These are phyloP conservation scores for Puya raimondii DNA, from an alignment of 176 grass and related monocot genomes.

Conservation along the genomic window DNA sequence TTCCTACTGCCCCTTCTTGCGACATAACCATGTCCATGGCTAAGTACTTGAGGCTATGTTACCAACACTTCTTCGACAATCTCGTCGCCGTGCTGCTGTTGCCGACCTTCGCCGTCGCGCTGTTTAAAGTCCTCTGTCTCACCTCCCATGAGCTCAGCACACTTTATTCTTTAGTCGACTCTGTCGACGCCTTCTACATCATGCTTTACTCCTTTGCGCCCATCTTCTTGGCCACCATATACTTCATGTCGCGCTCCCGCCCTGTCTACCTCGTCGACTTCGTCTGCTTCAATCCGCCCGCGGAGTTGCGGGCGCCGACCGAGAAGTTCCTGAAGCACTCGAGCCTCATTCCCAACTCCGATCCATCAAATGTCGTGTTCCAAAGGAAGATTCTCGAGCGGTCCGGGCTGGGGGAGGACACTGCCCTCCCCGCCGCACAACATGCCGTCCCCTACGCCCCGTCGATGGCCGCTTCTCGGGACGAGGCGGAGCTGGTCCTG, in stretches of 20 bases:
- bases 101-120: not conserved
- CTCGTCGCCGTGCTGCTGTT: not conserved
- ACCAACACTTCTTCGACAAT: not conserved
- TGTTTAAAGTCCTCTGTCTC: not conserved
- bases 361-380: constrained; percentile 54
- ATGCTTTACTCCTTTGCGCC: not conserved
- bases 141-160: not conserved
- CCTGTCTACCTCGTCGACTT: constrained; percentile 81
- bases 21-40: too few species aligned
- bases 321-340: constrained; percentile 64
- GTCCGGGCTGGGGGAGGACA: constrained; percentile 87
- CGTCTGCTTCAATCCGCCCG: constrained; percentile 67
- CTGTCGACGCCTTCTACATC: not conserved
- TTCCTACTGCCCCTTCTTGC: too few species aligned
- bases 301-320: constrained; percentile 37
- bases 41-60: too few species aligned
- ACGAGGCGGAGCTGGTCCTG: constrained; percentile 68
- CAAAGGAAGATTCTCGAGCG: constrained; percentile 93
- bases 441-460: constrained; percentile 52
- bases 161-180: not conserved
- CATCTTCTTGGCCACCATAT: constrained; percentile 37
- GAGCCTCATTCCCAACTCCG: constrained; percentile 47
- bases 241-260: constrained; percentile 63
- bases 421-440: constrained; percentile 60
- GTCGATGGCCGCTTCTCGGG: constrained; percentile 69